phyloP scores from a whole-genome alignment of 2,329 filamentous ascomycete genomes.

The Ophiostoma ulmi region DNA sequence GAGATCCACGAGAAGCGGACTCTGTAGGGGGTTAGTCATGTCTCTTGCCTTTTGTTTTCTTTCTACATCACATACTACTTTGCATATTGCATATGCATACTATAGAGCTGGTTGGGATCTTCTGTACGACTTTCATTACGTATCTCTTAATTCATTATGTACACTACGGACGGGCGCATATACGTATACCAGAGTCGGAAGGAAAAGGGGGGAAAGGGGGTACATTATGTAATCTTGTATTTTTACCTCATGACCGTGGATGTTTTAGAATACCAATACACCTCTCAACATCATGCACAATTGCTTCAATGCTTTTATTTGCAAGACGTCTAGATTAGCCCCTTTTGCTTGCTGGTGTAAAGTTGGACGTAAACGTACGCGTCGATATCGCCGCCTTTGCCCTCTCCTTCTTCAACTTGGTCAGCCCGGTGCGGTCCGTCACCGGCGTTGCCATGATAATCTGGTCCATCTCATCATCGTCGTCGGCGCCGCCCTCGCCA shows the following conservation, averaged over 20 bases:
- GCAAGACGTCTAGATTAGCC: constrained; percentile 33
- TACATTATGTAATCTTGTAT: background rate
- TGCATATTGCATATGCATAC: background rate
- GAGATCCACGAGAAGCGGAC: constrained; percentile 66
- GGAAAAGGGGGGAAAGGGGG: background rate
- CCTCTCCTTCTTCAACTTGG: constrained; percentile 53
- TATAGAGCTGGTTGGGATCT: background rate
- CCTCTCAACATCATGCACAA: background rate
- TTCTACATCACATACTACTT: background rate
- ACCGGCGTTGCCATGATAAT: constrained; percentile 89
- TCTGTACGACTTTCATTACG: background rate
- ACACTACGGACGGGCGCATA: constrained; percentile 2
- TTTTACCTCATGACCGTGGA: background rate
- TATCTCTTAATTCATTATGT: background rate
- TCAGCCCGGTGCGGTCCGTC: constrained; percentile 72
- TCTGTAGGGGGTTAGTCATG: constrained; percentile 37
- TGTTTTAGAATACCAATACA: constrained; percentile 1
- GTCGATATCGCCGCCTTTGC: constrained; percentile 45
- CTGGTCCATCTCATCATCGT: constrained; percentile 80
- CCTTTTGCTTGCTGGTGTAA: constrained; percentile 45
- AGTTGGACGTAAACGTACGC: constrained; percentile 48
- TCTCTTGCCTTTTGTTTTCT: background rate
- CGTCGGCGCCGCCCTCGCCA: constrained; percentile 40
- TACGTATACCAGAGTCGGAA: background rate
- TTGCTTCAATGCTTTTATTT: background rate